Evolutionary conservation across 192 early-diverging fungal species (phyloP).

Genomic region (Chytriomyces sp.): DNA sequence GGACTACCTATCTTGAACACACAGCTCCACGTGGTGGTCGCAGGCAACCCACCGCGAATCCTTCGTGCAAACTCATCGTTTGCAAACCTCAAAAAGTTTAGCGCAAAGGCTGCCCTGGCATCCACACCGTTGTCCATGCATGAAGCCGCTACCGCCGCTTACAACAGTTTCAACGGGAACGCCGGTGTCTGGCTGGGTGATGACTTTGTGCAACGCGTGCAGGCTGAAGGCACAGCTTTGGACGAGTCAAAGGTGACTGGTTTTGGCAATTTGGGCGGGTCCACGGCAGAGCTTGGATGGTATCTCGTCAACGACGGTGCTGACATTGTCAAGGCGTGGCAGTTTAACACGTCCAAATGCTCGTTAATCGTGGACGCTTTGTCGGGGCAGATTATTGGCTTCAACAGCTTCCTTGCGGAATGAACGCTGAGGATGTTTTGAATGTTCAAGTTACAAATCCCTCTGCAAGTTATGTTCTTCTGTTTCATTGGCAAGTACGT

Average conservation of each 20-base stretch:
- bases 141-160: neutral
- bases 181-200: constrained; percentile 14
- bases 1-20: constrained; percentile 25
- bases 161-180: neutral
- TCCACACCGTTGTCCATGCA: neutral
- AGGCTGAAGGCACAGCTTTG: too few species aligned
- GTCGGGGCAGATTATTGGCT: constrained; percentile 14
- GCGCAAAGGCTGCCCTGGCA: neutral
- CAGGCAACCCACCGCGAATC: neutral
- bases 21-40: constrained; percentile 14
- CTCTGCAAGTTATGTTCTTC: neutral
- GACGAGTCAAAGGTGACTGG: too few species aligned
- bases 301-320: constrained; percentile 6
- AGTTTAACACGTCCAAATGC: neutral
- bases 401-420: constrained; percentile 15
- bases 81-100: neutral
- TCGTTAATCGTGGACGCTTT: constrained; percentile 13
- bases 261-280: neutral
- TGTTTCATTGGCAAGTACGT: neutral
- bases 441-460: neutral
- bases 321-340: constrained; percentile 3
- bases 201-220: constrained; percentile 1
- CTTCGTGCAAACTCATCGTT: constrained; percentile 13
- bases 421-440: constrained; percentile 9
- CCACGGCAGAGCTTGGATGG: constrained; percentile 4